phyloP scores from a whole-genome alignment of 305 asterid species.

The Fraxinus velutina region DNA sequence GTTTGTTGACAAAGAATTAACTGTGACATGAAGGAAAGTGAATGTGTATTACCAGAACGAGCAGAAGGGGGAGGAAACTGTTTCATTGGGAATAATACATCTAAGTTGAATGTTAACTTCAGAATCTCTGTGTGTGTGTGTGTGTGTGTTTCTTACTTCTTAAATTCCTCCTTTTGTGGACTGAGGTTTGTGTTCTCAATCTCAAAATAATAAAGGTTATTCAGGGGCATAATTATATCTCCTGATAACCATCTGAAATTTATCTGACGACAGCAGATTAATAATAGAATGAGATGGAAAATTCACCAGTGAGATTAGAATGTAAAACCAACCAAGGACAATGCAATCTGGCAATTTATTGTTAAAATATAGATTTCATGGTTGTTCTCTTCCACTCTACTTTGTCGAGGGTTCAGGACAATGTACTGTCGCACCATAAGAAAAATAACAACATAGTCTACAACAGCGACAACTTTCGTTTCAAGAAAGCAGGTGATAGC shows the following conservation, averaged over 20 bases:
- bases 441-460: neutral
- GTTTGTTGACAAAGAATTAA: neutral
- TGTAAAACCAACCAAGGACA: neutral
- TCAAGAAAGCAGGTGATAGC: neutral
- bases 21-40: neutral
- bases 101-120: too few relatives aligned
- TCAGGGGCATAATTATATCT: neutral
- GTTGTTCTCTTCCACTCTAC: neutral
- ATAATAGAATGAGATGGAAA: neutral
- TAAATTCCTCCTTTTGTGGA: neutral
- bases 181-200: neutral
- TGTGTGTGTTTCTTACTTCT: too few relatives aligned
- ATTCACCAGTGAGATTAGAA: neutral
- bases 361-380: neutral
- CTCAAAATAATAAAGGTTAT: neutral
- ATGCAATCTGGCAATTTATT: neutral
- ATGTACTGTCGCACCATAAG: neutral
- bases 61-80: neutral
- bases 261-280: neutral
- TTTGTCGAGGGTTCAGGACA: neutral
- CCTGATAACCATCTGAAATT: neutral
- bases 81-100: neutral
- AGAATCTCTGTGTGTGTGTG: too few relatives aligned
- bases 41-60: neutral
- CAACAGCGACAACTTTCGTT: neutral